These are phyloP conservation scores for Sanghuangporus weigelae DNA, from an alignment of 1,284 basidiomycete genomes.

Conservation along the genomic window DNA sequence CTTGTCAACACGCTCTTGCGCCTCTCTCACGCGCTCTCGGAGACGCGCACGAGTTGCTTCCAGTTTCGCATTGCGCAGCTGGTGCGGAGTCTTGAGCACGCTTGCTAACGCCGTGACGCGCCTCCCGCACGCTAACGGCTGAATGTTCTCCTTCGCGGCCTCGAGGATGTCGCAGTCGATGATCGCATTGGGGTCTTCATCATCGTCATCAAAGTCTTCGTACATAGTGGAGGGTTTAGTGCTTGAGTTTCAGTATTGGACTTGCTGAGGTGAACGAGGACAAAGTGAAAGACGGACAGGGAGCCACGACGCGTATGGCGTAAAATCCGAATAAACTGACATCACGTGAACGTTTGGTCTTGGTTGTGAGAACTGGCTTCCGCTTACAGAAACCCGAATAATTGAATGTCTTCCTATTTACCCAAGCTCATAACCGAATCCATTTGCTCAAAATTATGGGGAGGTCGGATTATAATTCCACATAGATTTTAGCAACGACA, in stretches of 20 bases:
- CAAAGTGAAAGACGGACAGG: not conserved
- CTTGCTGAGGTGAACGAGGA: not conserved
- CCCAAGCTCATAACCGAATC: too few relatives aligned
- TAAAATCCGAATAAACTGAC: not conserved
- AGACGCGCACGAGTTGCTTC: slow-evolving; percentile 55
- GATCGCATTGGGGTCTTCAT: slow-evolving; percentile 29
- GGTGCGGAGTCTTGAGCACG: slow-evolving; percentile 68
- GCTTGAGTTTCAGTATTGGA: not conserved
- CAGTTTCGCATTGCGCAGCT: slow-evolving; percentile 62
- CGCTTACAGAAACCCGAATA: too few relatives aligned
- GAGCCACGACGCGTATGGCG: not conserved
- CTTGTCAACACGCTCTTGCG: slow-evolving; percentile 32
- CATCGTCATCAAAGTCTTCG: slow-evolving; percentile 8
- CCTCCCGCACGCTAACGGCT: slow-evolving; percentile 67
- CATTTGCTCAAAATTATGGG: too few relatives aligned
- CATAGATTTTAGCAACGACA: too few relatives aligned
- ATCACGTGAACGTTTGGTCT: not conserved
- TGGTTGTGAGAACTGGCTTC: too few relatives aligned
- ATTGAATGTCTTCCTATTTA: too few relatives aligned
- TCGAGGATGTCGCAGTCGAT: slow-evolving; percentile 78
- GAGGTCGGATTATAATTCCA: too few relatives aligned
- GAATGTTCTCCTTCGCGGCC: slow-evolving; percentile 79
- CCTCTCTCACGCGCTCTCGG: slow-evolving; percentile 46
- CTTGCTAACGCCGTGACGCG: slow-evolving; percentile 69
- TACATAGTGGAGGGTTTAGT: not conserved